A percentile compares a stretch with the other conserved stretches of the same genome.
phyloP scores from a whole-genome alignment of 1,139 yeast species.

The Kodamaea ohmeri region DNA sequence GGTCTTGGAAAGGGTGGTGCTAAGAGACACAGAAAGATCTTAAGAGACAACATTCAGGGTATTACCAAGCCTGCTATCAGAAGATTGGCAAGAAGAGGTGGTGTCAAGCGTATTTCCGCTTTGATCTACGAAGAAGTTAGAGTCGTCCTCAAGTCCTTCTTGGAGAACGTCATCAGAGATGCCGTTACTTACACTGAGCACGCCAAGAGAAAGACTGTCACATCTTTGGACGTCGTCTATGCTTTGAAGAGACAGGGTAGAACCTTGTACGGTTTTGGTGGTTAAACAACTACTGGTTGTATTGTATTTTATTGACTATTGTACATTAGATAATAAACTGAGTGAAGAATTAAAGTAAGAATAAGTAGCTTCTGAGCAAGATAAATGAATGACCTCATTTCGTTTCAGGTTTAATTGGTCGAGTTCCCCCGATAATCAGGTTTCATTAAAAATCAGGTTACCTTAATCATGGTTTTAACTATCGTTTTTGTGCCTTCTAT shows the following conservation, averaged over 20 bases:
- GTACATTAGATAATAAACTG: conserved; percentile 27
- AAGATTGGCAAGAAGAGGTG: conserved; percentile 99
- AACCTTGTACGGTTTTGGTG: conserved; percentile 99
- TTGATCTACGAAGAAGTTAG: conserved; percentile 98
- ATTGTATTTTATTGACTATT: conserved; percentile 15
- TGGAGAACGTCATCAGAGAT: conserved; percentile 96
- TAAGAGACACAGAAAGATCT: conserved; percentile 99
- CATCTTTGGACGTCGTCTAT: conserved; percentile 97
- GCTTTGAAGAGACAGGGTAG: conserved; percentile 99
- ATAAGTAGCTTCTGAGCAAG: too few relatives aligned
- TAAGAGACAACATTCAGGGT: conserved; percentile 99
- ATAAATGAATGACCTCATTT: too few relatives aligned
- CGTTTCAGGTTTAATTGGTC: too few relatives aligned
- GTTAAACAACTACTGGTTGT: conserved; percentile 46
- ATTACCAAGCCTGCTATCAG: conserved; percentile 99
- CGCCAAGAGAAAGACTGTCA: conserved; percentile 99
- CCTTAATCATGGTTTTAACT: too few relatives aligned
- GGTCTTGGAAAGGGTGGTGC: conserved; percentile 99
- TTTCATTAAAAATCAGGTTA: too few relatives aligned
- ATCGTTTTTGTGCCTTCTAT: neutral
- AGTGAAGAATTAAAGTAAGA: neutral
- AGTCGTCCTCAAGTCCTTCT: conserved; percentile 92
- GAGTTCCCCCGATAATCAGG: too few relatives aligned
- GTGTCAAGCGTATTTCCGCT: conserved; percentile 99
- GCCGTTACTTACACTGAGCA: conserved; percentile 99